These are phyloP conservation scores for Pyricularia sp. DNA, from an alignment of 2,329 filamentous ascomycete genomes.

Conservation along the genomic window DNA sequence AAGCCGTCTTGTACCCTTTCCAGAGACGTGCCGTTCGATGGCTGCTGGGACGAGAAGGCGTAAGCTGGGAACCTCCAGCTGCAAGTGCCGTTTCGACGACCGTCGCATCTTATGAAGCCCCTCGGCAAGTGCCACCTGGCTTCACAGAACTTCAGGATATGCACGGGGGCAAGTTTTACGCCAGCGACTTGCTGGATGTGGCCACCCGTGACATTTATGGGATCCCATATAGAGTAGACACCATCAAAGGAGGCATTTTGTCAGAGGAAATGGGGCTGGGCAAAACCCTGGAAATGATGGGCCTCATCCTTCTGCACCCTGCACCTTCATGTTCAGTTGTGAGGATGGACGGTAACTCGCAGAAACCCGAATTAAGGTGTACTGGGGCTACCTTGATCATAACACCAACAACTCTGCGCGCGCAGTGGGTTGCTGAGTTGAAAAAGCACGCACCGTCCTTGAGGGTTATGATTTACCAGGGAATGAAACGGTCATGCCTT, in stretches of 20 bases:
- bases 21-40: conserved; percentile 59
- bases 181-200: conserved; percentile 49
- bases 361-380: conserved; percentile 24
- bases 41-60: conserved; percentile 54
- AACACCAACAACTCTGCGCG: conserved; percentile 39
- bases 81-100: conserved; percentile 7
- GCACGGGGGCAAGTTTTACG: conserved; percentile 21
- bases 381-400: conserved; percentile 49
- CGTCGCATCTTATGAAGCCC: conserved; percentile 13
- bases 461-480: conserved; percentile 42
- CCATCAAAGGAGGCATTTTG: conserved; percentile 48
- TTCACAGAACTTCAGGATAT: conserved; percentile 32
- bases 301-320: conserved; percentile 52
- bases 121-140: conserved; percentile 22
- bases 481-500: conserved; percentile 12
- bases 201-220: conserved; percentile 34
- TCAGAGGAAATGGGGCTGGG: conserved; percentile 77
- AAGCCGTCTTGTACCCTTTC: conserved; percentile 52
- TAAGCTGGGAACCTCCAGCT: conserved; percentile 26
- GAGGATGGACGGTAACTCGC: conserved; percentile 16
- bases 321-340: conserved; percentile 17
- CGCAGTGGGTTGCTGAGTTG: conserved; percentile 51
- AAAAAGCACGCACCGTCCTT: conserved; percentile 43
- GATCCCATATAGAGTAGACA: conserved; percentile 28
- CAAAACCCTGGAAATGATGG: conserved; percentile 65